Conservation (phyloP, 495 filamentous ascomycete genomes). For the Podospora anserina region DNA sequence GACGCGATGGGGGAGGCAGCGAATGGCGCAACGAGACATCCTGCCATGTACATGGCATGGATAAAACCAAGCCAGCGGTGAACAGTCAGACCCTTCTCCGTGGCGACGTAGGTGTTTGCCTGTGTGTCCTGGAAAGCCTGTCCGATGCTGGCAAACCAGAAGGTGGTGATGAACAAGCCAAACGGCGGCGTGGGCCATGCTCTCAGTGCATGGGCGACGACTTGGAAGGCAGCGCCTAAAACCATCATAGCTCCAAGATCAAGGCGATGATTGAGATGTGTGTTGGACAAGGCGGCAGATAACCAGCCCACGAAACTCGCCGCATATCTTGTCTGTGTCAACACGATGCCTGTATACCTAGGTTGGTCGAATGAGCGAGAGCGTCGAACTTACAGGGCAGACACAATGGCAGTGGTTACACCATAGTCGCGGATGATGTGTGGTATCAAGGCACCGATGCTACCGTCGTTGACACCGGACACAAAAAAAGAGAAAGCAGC, state of each 20-base stretch:
- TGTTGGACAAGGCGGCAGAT: conserved; percentile 46
- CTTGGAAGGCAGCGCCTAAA: conserved; percentile 49
- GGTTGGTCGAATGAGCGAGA: not conserved
- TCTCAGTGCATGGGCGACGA: conserved; percentile 46
- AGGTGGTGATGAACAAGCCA: conserved; percentile 45
- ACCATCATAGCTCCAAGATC: conserved; percentile 47
- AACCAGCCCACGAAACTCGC: conserved; percentile 41
- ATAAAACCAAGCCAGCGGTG: conserved; percentile 58
- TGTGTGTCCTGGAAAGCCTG: conserved; percentile 55
- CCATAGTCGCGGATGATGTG: conserved; percentile 50
- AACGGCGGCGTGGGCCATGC: conserved; percentile 48
- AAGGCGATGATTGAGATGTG: conserved; percentile 43
- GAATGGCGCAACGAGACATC: conserved; percentile 50
- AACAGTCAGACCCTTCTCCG: conserved; percentile 36
- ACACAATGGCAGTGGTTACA: conserved; percentile 49
- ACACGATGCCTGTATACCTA: not conserved
- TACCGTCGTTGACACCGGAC: conserved; percentile 54
- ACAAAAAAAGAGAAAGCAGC: conserved; percentile 53
- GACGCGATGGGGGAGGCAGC: conserved; percentile 49
- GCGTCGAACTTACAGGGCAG: conserved; percentile 40
- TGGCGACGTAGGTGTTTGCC: conserved; percentile 49
- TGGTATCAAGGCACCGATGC: conserved; percentile 52
- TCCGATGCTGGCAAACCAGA: conserved; percentile 49
- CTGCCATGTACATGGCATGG: conserved; percentile 54
- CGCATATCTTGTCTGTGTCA: not conserved